Evolutionary conservation across 345 rosid genomes (phyloP).

Genomic region (Pugionium dolabratum): DNA sequence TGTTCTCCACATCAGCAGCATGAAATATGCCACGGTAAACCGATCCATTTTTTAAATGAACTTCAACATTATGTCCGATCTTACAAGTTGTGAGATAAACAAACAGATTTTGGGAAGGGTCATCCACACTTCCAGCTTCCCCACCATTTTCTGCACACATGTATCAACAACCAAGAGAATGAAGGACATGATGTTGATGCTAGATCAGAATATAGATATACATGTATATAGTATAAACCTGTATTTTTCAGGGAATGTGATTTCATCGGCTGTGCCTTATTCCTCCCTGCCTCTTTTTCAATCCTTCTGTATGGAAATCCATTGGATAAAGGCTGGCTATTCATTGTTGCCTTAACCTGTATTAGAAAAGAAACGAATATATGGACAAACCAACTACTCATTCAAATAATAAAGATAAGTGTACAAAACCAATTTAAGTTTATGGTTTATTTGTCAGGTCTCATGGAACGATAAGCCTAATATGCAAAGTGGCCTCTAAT

Average conservation of each 20-base stretch:
- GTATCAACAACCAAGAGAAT: slow-evolving; percentile 24
- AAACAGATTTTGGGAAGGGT: slow-evolving; percentile 59
- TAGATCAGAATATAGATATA: slow-evolving; percentile 12
- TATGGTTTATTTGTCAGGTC: not conserved
- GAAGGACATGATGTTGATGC: slow-evolving; percentile 1
- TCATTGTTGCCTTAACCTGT: slow-evolving; percentile 47
- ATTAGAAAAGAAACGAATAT: not conserved
- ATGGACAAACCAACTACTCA: slow-evolving; percentile 1
- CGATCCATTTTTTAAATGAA: slow-evolving; percentile 81
- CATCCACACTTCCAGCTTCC: slow-evolving; percentile 52
- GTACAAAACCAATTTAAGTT: not conserved
- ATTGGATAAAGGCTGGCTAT: slow-evolving; percentile 62
- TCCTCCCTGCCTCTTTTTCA: slow-evolving; percentile 55
- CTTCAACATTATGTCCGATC: slow-evolving; percentile 85
- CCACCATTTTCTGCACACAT: slow-evolving; percentile 45
- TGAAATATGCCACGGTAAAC: slow-evolving; percentile 75
- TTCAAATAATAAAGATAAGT: slow-evolving; percentile 3
- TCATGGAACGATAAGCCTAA: not conserved
- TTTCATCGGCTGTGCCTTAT: slow-evolving; percentile 61
- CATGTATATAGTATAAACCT: slow-evolving; percentile 37
- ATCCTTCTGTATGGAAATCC: slow-evolving; percentile 62
- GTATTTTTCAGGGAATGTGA: slow-evolving; percentile 47
- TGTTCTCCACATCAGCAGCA: slow-evolving; percentile 69
- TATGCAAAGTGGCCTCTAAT: slow-evolving; percentile 1
- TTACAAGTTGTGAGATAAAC: slow-evolving; percentile 63